Conservation (phyloP, 305 asterid species). For the Fraxinus sp. region DNA sequence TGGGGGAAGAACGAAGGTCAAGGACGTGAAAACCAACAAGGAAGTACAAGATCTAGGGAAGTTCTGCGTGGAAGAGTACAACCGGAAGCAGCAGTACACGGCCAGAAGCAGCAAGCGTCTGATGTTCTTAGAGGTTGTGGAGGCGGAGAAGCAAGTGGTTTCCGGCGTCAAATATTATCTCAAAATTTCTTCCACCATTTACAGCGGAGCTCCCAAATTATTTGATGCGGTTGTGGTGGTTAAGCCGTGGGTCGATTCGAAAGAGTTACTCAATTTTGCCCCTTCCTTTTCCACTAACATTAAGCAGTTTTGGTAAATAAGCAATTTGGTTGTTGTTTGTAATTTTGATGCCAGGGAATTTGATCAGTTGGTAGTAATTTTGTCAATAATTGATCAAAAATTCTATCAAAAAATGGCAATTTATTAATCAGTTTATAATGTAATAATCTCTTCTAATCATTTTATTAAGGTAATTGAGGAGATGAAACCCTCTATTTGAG, state of each 20-base stretch:
- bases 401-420: too few relatives aligned
- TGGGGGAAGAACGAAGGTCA: slow-evolving; percentile 32
- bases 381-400: not conserved
- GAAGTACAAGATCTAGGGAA: slow-evolving; percentile 41
- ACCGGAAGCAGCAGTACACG: not conserved
- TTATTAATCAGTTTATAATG: too few relatives aligned
- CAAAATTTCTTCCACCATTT: not conserved
- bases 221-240: not conserved
- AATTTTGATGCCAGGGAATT: not conserved
- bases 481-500: too few relatives aligned
- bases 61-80: slow-evolving; percentile 34
- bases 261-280: not conserved
- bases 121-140: slow-evolving; percentile 18
- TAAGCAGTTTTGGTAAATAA: not conserved
- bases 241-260: not conserved
- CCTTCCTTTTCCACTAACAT: not conserved
- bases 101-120: not conserved
- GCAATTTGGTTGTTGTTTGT: not conserved
- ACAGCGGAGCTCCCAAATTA: not conserved
- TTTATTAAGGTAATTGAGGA: too few relatives aligned
- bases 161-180: slow-evolving; percentile 30
- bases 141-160: slow-evolving; percentile 35
- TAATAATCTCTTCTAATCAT: too few relatives aligned
- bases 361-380: not conserved
- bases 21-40: slow-evolving; percentile 33